A percentile compares a stretch with the other conserved stretches of the same genome.
These are phyloP conservation scores for Dillenia suffruticosa DNA, from an alignment of 164 flowering plant species.

Conservation along the genomic window DNA sequence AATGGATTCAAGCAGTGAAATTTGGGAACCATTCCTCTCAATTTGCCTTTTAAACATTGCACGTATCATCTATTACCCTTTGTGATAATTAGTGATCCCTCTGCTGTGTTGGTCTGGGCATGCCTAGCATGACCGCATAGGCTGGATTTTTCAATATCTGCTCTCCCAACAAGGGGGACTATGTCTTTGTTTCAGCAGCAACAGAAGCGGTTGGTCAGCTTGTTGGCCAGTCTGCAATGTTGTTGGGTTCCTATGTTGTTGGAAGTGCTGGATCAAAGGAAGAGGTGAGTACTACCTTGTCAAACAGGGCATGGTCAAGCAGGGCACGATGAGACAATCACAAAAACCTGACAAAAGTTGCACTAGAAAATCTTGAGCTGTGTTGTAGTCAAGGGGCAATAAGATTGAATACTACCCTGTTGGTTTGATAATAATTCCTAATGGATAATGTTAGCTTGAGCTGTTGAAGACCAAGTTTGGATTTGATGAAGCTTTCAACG, in stretches of 20 bases:
- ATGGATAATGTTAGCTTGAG: constrained; percentile 21
- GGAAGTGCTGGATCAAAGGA: constrained; percentile 58
- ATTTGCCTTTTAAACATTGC: no score
- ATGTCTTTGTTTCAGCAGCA: constrained; percentile 54
- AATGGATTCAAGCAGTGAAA: no score
- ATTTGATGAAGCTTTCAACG: constrained; percentile 39
- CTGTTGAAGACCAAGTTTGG: constrained; percentile 36
- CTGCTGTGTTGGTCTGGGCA: constrained; percentile 19
- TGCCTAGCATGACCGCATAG: constrained; percentile 62
- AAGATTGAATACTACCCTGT: no score
- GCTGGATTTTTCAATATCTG: constrained; percentile 44
- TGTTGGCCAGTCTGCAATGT: constrained; percentile 55
- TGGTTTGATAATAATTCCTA: no score
- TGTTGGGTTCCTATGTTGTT: constrained; percentile 55
- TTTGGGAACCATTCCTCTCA: no score
- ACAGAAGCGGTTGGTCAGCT: constrained; percentile 60
- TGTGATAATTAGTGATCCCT: no score
- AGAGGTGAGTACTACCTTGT: constrained; percentile 20
- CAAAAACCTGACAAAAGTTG: no score
- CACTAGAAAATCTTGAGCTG: no score
- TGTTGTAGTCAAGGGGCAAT: no score
- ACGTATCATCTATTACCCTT: no score
- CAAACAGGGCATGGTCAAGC: no score
- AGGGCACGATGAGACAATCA: no score
- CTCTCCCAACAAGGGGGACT: constrained; percentile 47